A percentile compares a stretch with the other conserved stretches of the same genome.
Evolutionary conservation across 306 rosid species (phyloP).

Genomic region (Casuarina cunninghamiana): DNA sequence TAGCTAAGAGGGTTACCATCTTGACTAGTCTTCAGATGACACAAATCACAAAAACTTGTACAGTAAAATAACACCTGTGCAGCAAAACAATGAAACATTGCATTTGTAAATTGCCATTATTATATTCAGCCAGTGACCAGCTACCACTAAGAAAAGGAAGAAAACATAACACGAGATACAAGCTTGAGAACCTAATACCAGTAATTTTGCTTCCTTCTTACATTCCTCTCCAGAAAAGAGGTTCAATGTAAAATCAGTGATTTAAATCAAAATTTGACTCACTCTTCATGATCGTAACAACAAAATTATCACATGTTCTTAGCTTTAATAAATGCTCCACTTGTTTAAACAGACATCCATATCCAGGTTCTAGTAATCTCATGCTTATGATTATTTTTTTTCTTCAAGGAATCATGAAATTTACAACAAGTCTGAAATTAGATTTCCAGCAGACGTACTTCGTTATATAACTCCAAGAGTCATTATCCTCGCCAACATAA

Average conservation of each 20-base stretch:
- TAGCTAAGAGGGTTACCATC: slow-evolving; percentile 46
- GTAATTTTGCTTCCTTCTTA: neutral
- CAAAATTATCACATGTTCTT: neutral
- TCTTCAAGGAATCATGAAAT: too few species aligned
- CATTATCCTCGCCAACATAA: neutral
- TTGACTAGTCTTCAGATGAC: slow-evolving; percentile 36
- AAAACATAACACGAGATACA: neutral
- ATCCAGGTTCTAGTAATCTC: too few species aligned
- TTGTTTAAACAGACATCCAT: neutral
- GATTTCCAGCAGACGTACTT: neutral
- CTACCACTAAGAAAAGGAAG: too few species aligned
- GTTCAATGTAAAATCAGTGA: neutral
- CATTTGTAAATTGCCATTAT: neutral
- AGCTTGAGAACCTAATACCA: neutral
- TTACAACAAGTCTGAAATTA: neutral
- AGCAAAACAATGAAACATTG: neutral
- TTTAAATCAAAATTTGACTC: neutral
- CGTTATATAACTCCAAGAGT: neutral
- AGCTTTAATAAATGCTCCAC: neutral
- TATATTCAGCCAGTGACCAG: too few species aligned
- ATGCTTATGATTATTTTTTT: too few species aligned
- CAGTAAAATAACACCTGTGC: slow-evolving; percentile 1
- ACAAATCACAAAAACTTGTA: slow-evolving; percentile 11
- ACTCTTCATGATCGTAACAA: neutral
- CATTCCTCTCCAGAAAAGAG: neutral